phyloP scores from a whole-genome alignment of 768 basidiomycete species.

The Leccinum aurantiacum region DNA sequence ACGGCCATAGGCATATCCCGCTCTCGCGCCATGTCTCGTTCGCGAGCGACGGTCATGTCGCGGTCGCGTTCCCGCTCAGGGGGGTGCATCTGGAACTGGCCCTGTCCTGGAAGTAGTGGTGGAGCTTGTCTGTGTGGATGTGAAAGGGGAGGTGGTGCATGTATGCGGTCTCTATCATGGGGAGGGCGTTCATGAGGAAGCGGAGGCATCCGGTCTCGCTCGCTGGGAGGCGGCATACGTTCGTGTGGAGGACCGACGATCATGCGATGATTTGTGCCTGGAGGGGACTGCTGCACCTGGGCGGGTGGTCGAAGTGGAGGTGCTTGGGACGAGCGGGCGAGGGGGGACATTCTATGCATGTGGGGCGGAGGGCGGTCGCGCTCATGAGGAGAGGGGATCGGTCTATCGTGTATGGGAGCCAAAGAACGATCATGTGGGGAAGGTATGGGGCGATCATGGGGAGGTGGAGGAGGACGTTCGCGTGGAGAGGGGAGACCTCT shows the following conservation, averaged over 20 bases:
- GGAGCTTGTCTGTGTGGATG: slow-evolving; percentile 23
- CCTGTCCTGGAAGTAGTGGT: slow-evolving; percentile 29
- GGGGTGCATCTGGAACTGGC: slow-evolving; percentile 32
- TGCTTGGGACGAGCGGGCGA: slow-evolving; percentile 19
- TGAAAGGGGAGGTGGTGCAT: slow-evolving; percentile 23
- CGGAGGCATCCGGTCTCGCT: slow-evolving; percentile 28
- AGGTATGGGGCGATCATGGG: slow-evolving; percentile 25
- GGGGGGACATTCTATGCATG: slow-evolving; percentile 25
- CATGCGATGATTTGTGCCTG: slow-evolving; percentile 27
- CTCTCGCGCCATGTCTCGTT: slow-evolving; percentile 26
- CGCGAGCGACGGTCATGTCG: slow-evolving; percentile 19
- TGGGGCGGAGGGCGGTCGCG: slow-evolving; percentile 24
- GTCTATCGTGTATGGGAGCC: slow-evolving; percentile 24
- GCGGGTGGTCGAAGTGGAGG: slow-evolving; percentile 15
- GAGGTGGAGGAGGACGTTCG: slow-evolving; percentile 22
- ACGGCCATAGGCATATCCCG: slow-evolving; percentile 20
- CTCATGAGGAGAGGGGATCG: slow-evolving; percentile 26
- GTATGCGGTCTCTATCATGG: slow-evolving; percentile 30
- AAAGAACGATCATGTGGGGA: slow-evolving; percentile 21
- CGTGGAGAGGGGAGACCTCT: slow-evolving; percentile 25
- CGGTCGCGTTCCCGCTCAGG: slow-evolving; percentile 31
- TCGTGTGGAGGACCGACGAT: slow-evolving; percentile 22
- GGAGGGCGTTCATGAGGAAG: slow-evolving; percentile 24
- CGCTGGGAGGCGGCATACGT: slow-evolving; percentile 22
- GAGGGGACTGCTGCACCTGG: slow-evolving; percentile 24